Evolutionary conservation across 2,329 filamentous ascomycete species (phyloP).

Genomic region (Talaromyces rugulosus): DNA sequence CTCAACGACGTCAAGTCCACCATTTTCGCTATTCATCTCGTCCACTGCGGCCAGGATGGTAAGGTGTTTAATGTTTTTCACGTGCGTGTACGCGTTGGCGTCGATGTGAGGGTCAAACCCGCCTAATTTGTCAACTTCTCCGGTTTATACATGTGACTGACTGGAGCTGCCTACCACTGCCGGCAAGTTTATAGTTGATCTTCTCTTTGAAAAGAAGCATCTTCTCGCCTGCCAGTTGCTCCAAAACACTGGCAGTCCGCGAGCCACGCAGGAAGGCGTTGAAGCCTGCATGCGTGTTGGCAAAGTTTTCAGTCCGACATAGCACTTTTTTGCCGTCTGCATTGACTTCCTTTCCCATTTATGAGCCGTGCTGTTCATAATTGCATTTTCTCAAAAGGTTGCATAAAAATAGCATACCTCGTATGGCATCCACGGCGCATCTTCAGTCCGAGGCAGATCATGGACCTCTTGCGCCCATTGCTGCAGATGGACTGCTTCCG

Average conservation of each 20-base stretch:
- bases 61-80: slow-evolving; percentile 38
- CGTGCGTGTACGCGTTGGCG: slow-evolving; percentile 40
- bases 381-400: background rate
- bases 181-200: slow-evolving; percentile 41
- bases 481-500: slow-evolving; percentile 20
- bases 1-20: slow-evolving; percentile 39
- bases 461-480: slow-evolving; percentile 34
- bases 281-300: slow-evolving; percentile 30
- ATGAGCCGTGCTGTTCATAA: background rate
- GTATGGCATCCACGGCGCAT: slow-evolving; percentile 31
- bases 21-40: slow-evolving; percentile 31
- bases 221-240: slow-evolving; percentile 32
- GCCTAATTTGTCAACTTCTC: slow-evolving; percentile 15
- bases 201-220: slow-evolving; percentile 44
- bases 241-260: slow-evolving; percentile 25
- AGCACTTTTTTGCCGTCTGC: slow-evolving; percentile 25
- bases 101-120: slow-evolving; percentile 40
- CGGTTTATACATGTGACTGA: slow-evolving; percentile 15
- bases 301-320: slow-evolving; percentile 33
- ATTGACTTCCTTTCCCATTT: slow-evolving; percentile 25
- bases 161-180: slow-evolving; percentile 24
- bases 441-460: slow-evolving; percentile 26
- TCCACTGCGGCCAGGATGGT: slow-evolving; percentile 39
- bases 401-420: slow-evolving; percentile 15
- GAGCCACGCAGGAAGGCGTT: slow-evolving; percentile 32